Evolutionary conservation across 768 basidiomycete genomes (phyloP), one percentile per base, ranked within the genome.

Genomic region (Panellus pusillus): DNA sequence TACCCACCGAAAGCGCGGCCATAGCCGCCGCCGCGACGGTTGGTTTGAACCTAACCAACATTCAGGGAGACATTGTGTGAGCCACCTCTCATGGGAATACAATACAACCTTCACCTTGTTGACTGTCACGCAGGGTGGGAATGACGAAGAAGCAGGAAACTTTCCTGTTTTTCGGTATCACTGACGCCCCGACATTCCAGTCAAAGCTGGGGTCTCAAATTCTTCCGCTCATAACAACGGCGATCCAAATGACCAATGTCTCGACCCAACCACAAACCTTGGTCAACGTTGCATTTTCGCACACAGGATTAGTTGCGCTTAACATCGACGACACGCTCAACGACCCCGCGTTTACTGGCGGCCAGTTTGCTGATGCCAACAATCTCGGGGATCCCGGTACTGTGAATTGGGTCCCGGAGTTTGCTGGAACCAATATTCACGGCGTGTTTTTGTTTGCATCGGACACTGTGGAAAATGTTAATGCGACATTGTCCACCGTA

Each of bases 211-310:
- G 36, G 4, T 36, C 47, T 6, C 39, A 32, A 19, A 56, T 60
- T 12, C 44, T 53, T 15, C 54, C 58, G 15, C 53, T 56, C 12
- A 37, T 65, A 9, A 65, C 63, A 9, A 63, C 39, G 38, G 56
- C 63, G n/a, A 42, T 47, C 12, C 39, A 58, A 15, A 43, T 63
- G 4, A 32, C 59, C 20, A 42, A 48, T 32, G 39, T 18, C 15
- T 32, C 54, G 15, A 31, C 45, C 9, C 54, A 61, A 24, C 61
- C 62, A 27, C 36, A 41, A 2, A 62, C 63, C 13, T 38, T 48
- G 4, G 50, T 65, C n/a, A 66, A 66, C 38, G 61, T 66, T n/a
- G 65, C 65, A 4, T 66, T 63, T 44, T 63, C 65, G 0, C 51
- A 59, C 5, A 41, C 50, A 0, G 63, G 65, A 14, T 52, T 66